phyloP scores from a whole-genome alignment of 2,329 filamentous ascomycete species.

The Fusarium newnesense region DNA sequence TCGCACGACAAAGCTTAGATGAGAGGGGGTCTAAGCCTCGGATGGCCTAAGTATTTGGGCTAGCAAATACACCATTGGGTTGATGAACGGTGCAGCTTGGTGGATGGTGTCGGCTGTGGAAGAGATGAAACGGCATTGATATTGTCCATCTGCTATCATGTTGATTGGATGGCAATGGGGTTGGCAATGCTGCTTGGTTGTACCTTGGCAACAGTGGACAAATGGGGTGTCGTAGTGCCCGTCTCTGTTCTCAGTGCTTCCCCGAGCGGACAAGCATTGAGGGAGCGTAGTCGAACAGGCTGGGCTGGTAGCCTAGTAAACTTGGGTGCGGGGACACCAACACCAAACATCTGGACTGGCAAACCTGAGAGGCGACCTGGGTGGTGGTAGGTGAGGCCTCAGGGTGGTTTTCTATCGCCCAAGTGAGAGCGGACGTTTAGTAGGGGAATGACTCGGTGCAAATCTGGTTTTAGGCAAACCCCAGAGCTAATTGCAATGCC shows the following conservation, averaged over 20 bases:
- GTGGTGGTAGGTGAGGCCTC: background rate
- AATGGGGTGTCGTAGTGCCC: background rate
- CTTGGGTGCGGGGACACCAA: background rate
- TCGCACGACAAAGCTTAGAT: slow-evolving; percentile 37
- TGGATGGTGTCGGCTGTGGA: slow-evolving; percentile 16
- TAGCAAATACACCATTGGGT: slow-evolving; percentile 35
- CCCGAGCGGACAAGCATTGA: background rate
- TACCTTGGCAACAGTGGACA: slow-evolving; percentile 2
- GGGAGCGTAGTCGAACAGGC: slow-evolving; percentile 16
- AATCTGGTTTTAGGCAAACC: background rate
- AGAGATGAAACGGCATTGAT: slow-evolving; percentile 8
- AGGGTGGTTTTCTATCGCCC: background rate
- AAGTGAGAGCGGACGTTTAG: background rate
- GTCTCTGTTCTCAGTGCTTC: slow-evolving; percentile 9
- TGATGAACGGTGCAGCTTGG: slow-evolving; percentile 21
- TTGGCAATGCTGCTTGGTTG: slow-evolving; percentile 10
- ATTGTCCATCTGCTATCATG: slow-evolving; percentile 18
- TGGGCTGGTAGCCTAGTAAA: background rate
- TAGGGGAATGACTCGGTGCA: background rate
- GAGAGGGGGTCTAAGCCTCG: slow-evolving; percentile 31
- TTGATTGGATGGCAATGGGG: slow-evolving; percentile 9
- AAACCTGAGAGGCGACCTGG: background rate
- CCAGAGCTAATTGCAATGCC: background rate
- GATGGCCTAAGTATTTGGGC: slow-evolving; percentile 28
- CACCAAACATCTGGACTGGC: slow-evolving; percentile 10